These are phyloP conservation scores for Pseudovirgaria hyperparasitica DNA, from an alignment of 2,329 filamentous ascomycete species.

Conservation along the genomic window DNA sequence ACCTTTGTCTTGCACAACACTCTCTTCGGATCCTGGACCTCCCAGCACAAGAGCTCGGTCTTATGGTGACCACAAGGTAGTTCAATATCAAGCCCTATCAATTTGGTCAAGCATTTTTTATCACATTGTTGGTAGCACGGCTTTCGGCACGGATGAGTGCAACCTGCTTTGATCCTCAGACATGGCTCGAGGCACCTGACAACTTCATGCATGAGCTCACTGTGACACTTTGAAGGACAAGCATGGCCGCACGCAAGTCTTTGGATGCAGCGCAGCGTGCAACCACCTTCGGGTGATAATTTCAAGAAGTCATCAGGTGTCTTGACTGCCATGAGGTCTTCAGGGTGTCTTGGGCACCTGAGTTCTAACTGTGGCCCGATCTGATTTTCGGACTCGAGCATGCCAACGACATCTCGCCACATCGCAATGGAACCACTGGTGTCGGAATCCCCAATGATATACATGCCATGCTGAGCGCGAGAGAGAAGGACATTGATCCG, in stretches of 20 bases:
- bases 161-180: conserved; percentile 28
- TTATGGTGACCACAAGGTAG: conserved; percentile 1
- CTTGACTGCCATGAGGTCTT: conserved; percentile 7
- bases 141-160: conserved; percentile 32
- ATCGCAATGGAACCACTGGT: conserved; percentile 43
- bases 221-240: conserved; percentile 36
- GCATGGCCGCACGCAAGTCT: conserved; percentile 32
- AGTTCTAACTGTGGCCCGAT: conserved; percentile 5
- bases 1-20: not conserved
- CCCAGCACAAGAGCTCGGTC: not conserved
- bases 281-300: conserved; percentile 10
- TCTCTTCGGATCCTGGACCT: not conserved
- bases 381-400: conserved; percentile 32
- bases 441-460: conserved; percentile 49
- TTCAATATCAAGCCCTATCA: too few species aligned
- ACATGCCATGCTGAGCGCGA: conserved; percentile 53
- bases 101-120: conserved; percentile 26
- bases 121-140: conserved; percentile 33
- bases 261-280: conserved; percentile 5
- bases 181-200: conserved; percentile 36
- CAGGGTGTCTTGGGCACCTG: conserved; percentile 9
- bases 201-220: conserved; percentile 33
- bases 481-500: conserved; percentile 53
- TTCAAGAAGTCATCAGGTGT: conserved; percentile 7
- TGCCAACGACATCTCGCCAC: conserved; percentile 44